Conservation (phyloP, 345 rosid species). For the Cardiospermum halicacabum region DNA sequence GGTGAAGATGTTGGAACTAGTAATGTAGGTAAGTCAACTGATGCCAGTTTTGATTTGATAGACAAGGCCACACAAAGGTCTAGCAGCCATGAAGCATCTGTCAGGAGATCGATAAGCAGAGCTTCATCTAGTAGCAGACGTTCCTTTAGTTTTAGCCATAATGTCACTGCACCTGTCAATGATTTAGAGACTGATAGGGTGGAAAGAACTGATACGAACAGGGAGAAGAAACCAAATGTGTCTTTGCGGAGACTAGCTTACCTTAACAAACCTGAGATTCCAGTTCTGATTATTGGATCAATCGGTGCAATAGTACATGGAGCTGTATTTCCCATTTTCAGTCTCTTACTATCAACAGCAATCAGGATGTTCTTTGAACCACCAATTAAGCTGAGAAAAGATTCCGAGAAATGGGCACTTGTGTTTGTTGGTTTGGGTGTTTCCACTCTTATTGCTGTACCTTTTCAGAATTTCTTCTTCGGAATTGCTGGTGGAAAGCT, state of each 20-base stretch:
- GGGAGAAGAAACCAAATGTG: constrained; percentile 39
- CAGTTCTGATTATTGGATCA: constrained; percentile 48
- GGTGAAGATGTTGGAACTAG: constrained; percentile 17
- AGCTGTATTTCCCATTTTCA: constrained; percentile 60
- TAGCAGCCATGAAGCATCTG: constrained; percentile 23
- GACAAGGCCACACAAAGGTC: constrained; percentile 21
- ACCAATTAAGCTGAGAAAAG: constrained; percentile 33
- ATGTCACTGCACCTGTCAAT: constrained; percentile 28
- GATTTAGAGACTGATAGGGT: constrained; percentile 17
- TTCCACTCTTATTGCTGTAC: constrained; percentile 29
- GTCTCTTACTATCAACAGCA: constrained; percentile 60
- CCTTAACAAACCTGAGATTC: constrained; percentile 73
- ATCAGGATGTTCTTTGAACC: constrained; percentile 65
- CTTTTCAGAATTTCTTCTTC: constrained; percentile 63
- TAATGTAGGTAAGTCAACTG: constrained; percentile 10
- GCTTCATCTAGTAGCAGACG: constrained; percentile 37
- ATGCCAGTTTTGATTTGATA: not conserved
- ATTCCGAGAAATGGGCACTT: constrained; percentile 57
- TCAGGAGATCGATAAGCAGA: constrained; percentile 35
- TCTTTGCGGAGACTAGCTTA: constrained; percentile 52
- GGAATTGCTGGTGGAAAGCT: constrained; percentile 82
- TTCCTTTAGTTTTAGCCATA: constrained; percentile 34
- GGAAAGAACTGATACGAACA: not conserved
- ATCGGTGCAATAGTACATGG: constrained; percentile 66
- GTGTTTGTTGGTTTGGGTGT: constrained; percentile 40